Conservation (phyloP, 169 alveolate species). For the Eimeria necatrix region DNA sequence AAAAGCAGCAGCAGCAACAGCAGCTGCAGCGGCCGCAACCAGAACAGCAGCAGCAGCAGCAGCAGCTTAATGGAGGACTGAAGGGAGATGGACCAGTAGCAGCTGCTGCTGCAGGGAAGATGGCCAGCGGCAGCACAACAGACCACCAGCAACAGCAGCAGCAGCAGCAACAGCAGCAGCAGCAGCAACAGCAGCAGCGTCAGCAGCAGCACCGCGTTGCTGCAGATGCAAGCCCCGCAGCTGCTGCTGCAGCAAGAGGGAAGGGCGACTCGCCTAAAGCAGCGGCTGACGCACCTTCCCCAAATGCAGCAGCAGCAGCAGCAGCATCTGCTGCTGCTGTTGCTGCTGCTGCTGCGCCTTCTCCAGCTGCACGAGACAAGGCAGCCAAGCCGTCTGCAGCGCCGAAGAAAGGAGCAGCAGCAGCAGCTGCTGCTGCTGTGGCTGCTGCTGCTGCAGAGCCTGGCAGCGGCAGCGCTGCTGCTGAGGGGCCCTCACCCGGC, state of each 20-base stretch:
- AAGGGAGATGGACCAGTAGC: not conserved
- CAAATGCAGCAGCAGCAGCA: no score
- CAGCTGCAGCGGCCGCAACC: not conserved
- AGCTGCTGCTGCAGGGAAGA: not conserved
- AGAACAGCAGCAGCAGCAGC: no score
- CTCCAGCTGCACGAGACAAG: not conserved
- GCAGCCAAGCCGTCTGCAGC: not conserved
- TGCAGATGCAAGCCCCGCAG: no score
- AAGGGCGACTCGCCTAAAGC: not conserved
- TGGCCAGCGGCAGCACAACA: not conserved
- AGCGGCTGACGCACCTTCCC: not conserved
- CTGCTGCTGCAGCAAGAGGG: not conserved
- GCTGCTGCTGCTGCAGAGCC: not conserved
- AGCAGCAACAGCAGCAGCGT: slow-evolving; percentile 18
- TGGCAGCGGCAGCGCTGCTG: no score
- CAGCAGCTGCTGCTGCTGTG: slow-evolving; percentile 2
- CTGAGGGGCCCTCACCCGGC: no score
- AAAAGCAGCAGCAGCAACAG: no score
- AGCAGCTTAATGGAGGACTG: no score
- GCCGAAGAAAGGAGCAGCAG: not conserved
- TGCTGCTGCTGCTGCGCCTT: not conserved
- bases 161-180: not conserved
- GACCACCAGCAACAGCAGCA: slow-evolving; percentile 20
- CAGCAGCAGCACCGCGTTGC: not conserved
- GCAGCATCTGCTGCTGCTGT: no score